Conservation (phyloP, 371 early-diverging fungal genomes). For the Circinella umbellata region DNA sequence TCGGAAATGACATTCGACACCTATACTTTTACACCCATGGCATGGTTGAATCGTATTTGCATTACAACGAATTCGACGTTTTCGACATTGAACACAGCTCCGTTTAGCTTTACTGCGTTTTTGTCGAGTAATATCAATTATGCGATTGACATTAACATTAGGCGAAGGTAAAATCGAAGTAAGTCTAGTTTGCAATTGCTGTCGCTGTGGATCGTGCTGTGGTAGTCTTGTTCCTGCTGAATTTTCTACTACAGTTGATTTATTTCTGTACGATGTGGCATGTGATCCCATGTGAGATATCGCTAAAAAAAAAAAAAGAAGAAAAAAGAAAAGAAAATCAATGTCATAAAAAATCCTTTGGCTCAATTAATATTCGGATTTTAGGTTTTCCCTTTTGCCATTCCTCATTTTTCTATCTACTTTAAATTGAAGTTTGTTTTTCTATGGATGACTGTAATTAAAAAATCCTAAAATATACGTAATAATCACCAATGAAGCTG, state of each 20-base stretch:
- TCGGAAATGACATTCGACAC: slow-evolving; percentile 30
- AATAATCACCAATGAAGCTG: too few relatives aligned
- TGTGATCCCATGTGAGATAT: neutral
- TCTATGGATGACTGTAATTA: too few relatives aligned
- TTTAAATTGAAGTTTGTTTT: too few relatives aligned
- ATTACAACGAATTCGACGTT: slow-evolving; percentile 25
- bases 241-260: neutral
- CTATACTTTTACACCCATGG: slow-evolving; percentile 31
- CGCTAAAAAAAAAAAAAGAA: neutral
- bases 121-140: slow-evolving; percentile 1
- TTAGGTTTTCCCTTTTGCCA: neutral
- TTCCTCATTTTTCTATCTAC: too few relatives aligned
- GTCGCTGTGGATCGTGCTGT: neutral
- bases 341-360: neutral
- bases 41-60: slow-evolving; percentile 37
- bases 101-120: slow-evolving; percentile 27
- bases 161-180: neutral
- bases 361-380: neutral
- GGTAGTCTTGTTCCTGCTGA: neutral
- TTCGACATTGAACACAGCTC: slow-evolving; percentile 28
- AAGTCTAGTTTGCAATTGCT: neutral
- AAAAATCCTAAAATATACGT: too few relatives aligned
- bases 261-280: neutral
- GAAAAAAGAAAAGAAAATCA: neutral
- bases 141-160: neutral